Base-by-base conservation (phyloP, 768 basidiomycete species). In the Kwoniella sp. region DNA sequence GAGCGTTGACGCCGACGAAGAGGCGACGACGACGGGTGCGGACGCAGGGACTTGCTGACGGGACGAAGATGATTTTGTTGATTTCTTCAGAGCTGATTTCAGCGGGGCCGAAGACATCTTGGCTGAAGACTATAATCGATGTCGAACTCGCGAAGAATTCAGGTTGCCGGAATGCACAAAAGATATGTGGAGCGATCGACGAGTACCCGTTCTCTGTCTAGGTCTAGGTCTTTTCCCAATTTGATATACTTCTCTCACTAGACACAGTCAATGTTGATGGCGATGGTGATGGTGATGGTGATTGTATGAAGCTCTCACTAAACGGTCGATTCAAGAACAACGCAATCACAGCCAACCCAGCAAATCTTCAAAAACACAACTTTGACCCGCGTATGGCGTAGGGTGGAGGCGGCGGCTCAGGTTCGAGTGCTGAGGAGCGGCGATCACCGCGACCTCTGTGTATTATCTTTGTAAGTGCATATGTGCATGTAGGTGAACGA, bases 241-340 rank as follows among this genome's bases (percentile, higher is more conserved):
- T n/a, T n/a, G n/a, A n/a, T n/a, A n/a, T n/a, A n/a, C n/a, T n/a
- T n/a, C n/a, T n/a, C n/a, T n/a, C n/a, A n/a, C n/a, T n/a, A n/a
- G n/a, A n/a, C n/a, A n/a, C n/a, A n/a, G n/a, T n/a, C n/a, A n/a
- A n/a, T n/a, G n/a, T n/a, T n/a, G n/a, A n/a, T n/a, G n/a, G n/a
- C n/a, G n/a, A n/a, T n/a, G n/a, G n/a, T n/a, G n/a, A n/a, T n/a
- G n/a, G n/a, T n/a, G n/a, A n/a, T n/a, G n/a, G n/a, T n/a, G n/a
- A n/a, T n/a, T n/a, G n/a, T n/a, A n/a, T n/a, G n/a, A n/a, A n/a
- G n/a, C n/a, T n/a, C n/a, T n/a, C n/a, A n/a, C n/a, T n/a, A 2
- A 12, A 22, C 52, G 0, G 38, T 73, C 48, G 70, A 74, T 53
- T 56, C 66, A 29, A 23, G 70, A 1, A 72, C 73, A 26, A n/a